phyloP scores from a whole-genome alignment of 805 yeast genomes.

The Myxozyma mucilagina region DNA sequence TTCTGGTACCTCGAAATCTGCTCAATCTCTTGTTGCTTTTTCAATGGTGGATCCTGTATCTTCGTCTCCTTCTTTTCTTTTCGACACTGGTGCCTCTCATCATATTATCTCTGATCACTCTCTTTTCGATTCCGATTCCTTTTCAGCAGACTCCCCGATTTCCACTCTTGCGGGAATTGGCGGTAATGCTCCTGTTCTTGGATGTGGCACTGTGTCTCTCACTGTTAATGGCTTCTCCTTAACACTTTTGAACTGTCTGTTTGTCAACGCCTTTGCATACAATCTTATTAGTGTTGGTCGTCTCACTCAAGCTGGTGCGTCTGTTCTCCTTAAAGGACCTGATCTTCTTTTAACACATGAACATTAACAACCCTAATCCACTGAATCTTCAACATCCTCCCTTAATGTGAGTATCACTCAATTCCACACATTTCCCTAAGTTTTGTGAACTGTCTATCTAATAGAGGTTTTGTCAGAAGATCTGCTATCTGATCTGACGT shows the following conservation, averaged over 20 bases:
- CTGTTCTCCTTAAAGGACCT: no score
- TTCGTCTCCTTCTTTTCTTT: not conserved
- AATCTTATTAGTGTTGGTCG: not conserved
- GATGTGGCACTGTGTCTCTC: not conserved
- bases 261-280: not conserved
- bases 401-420: no score
- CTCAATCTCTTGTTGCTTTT: no score
- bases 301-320: not conserved
- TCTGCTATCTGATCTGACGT: no score
- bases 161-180: not conserved
- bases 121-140: no score
- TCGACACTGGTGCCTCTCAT: not conserved
- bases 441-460: no score
- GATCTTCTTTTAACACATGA: not conserved
- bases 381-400: no score
- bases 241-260: not conserved
- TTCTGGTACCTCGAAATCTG: no score
- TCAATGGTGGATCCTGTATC: no score
- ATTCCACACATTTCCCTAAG: no score
- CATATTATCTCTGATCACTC: not conserved
- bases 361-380: no score
- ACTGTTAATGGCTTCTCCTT: not conserved
- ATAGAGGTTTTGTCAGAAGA: no score
- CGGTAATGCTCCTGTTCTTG: not conserved
- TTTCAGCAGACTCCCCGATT: not conserved